Conservation (phyloP, 768 basidiomycete genomes). For the Crucibulum laeve region DNA sequence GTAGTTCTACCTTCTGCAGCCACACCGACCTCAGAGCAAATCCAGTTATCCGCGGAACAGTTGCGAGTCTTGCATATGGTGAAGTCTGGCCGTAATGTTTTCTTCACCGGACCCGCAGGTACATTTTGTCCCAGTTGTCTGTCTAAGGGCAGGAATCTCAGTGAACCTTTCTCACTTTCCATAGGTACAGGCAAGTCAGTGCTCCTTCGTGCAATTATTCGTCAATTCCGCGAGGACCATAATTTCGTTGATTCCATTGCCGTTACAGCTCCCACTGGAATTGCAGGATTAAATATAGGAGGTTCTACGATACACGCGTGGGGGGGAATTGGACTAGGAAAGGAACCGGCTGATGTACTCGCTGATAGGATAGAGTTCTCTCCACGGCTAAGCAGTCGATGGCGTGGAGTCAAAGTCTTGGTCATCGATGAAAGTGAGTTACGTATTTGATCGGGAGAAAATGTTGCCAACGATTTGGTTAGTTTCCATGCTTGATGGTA, state of each 20-base stretch:
- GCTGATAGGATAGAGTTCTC: slow-evolving; percentile 24
- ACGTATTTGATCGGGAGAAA: background rate
- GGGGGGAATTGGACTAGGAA: slow-evolving; percentile 62
- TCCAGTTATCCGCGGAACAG: slow-evolving; percentile 35
- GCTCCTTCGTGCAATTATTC: slow-evolving; percentile 59
- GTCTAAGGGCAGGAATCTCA: background rate
- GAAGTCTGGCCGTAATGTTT: slow-evolving; percentile 52
- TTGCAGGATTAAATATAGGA: slow-evolving; percentile 68
- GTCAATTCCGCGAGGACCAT: slow-evolving; percentile 24
- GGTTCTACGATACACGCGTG: slow-evolving; percentile 65
- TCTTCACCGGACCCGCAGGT: slow-evolving; percentile 79
- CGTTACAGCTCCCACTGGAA: slow-evolving; percentile 63
- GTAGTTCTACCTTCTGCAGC: background rate
- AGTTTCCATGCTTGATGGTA: slow-evolving; percentile 77
- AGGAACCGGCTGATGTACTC: slow-evolving; percentile 39
- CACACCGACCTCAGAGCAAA: background rate
- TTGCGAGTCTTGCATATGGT: slow-evolving; percentile 37
- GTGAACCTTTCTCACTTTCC: slow-evolving; percentile 1
- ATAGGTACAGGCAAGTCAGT: slow-evolving; percentile 71
- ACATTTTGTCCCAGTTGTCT: slow-evolving; percentile 1
- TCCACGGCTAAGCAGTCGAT: slow-evolving; percentile 28
- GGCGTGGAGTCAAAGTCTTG: slow-evolving; percentile 48
- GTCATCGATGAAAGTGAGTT: slow-evolving; percentile 70
- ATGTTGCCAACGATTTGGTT: background rate
- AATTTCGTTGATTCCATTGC: slow-evolving; percentile 27